Conservation (phyloP, 306 rosid species). For the Ormosia emarginata region DNA sequence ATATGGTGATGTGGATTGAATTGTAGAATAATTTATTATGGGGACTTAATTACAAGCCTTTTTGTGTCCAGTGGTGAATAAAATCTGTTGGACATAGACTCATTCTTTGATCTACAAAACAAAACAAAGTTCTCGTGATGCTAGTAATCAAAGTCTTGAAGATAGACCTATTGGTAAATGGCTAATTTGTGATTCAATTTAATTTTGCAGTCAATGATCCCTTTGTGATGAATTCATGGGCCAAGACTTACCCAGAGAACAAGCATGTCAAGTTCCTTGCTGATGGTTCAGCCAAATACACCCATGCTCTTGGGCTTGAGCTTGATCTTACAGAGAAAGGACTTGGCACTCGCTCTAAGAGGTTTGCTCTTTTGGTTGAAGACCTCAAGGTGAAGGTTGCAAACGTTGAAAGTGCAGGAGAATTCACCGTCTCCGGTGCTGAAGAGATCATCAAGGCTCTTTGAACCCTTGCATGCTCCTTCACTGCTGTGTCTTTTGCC, state of each 20-base stretch:
- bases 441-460: conserved; percentile 92
- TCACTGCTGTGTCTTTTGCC: background rate
- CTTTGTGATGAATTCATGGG: conserved; percentile 89
- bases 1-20: background rate
- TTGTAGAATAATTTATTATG: background rate
- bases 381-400: conserved; percentile 85
- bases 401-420: conserved; percentile 78
- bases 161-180: background rate
- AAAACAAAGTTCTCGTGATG: background rate
- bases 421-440: conserved; percentile 78
- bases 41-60: background rate
- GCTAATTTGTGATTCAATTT: background rate
- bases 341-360: conserved; percentile 70
- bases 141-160: background rate
- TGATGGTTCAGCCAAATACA: conserved; percentile 84
- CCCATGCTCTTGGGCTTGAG: conserved; percentile 78
- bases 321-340: conserved; percentile 84
- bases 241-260: conserved; percentile 78
- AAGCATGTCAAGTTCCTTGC: conserved; percentile 88
- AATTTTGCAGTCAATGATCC: conserved; percentile 79
- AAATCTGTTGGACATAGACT: background rate
- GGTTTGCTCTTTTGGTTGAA: conserved; percentile 80
- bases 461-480: conserved; percentile 27
- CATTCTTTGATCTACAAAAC: background rate
- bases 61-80: background rate